These are phyloP conservation scores for Blepharisma stoltei DNA, from an alignment of 73 alveolate species.

Conservation along the genomic window DNA sequence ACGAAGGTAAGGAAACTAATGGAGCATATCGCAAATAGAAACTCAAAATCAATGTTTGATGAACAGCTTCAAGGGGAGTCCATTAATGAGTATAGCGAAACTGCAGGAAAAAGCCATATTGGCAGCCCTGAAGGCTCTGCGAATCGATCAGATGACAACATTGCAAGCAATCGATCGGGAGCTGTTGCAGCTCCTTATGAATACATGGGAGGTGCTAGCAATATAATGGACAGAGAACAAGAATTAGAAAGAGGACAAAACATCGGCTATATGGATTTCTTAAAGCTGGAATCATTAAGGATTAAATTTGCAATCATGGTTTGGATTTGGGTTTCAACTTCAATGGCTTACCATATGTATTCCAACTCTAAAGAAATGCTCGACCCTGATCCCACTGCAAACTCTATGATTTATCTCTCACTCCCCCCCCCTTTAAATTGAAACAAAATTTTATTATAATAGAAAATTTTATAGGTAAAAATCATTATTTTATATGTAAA, in stretches of 20 bases:
- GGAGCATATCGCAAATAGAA: neutral
- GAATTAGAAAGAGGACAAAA: neutral
- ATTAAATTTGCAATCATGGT: no score
- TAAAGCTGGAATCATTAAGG: no score
- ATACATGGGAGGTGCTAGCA: neutral
- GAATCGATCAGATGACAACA: neutral
- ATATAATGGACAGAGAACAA: neutral
- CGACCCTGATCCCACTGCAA: no score
- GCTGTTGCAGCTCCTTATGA: slow-evolving; percentile 5
- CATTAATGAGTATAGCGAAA: neutral
- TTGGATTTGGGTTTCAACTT: no score
- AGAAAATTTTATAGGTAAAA: no score
- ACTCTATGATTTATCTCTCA: no score
- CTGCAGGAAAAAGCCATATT: neutral
- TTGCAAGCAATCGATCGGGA: neutral
- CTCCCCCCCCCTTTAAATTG: no score
- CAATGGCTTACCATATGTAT: no score
- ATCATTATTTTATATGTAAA: no score
- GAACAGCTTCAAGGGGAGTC: neutral
- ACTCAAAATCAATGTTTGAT: neutral
- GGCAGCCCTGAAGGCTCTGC: neutral
- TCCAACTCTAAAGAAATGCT: no score
- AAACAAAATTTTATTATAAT: no score
- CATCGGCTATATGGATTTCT: no score
- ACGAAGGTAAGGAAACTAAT: neutral